These are phyloP conservation scores for Teratosphaeria gauchensis DNA, from an alignment of 2,329 filamentous ascomycete genomes.

Conservation along the genomic window DNA sequence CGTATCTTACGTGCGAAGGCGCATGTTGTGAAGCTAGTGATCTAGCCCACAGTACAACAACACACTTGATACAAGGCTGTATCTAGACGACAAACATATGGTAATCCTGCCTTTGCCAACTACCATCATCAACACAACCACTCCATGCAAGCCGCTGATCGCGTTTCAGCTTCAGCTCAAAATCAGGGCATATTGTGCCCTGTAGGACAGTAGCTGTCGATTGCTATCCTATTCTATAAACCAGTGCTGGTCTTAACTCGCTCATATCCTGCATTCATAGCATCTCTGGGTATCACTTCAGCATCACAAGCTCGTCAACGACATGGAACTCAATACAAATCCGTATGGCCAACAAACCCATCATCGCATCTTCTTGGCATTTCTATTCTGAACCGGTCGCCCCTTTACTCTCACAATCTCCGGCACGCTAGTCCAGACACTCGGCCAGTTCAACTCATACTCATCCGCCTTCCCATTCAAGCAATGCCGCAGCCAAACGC, in stretches of 20 bases:
- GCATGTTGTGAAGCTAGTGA: too few species aligned
- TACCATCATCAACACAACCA: too few species aligned
- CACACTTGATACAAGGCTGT: too few species aligned
- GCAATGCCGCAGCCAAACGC: slow-evolving; percentile 70
- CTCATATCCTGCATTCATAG: neutral
- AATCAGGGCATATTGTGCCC: too few species aligned
- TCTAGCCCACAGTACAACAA: too few species aligned
- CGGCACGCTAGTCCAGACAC: slow-evolving; percentile 46
- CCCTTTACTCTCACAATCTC: slow-evolving; percentile 33
- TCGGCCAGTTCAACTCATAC: slow-evolving; percentile 62
- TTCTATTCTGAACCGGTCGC: slow-evolving; percentile 1
- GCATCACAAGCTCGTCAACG: neutral
- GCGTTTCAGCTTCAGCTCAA: too few species aligned
- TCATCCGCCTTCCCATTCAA: slow-evolving; percentile 63
- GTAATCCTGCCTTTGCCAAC: too few species aligned
- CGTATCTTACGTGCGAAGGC: too few species aligned
- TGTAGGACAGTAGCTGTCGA: neutral
- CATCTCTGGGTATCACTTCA: neutral
- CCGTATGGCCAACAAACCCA: neutral
- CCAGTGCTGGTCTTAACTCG: neutral
- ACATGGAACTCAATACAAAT: neutral
- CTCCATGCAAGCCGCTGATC: too few species aligned
- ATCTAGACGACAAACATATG: too few species aligned
- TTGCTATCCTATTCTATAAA: neutral
- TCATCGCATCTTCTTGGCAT: neutral